These are phyloP conservation scores for Pseudocercospora vitis DNA, from an alignment of 2,329 filamentous ascomycete species.

Conservation along the genomic window DNA sequence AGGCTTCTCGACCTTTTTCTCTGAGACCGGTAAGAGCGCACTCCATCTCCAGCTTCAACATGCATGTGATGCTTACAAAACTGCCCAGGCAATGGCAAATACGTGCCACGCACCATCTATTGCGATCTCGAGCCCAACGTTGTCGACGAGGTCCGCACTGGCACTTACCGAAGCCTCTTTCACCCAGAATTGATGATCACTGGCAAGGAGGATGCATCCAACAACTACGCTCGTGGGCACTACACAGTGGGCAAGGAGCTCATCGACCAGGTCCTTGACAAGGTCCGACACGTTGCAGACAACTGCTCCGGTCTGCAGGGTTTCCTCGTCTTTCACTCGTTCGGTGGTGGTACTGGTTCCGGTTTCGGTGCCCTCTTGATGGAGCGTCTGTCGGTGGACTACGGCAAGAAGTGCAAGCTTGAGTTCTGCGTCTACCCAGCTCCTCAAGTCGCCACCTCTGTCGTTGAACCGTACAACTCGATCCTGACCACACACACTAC, in stretches of 20 bases:
- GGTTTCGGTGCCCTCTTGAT: constrained; percentile 97
- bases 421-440: constrained; percentile 99
- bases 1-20: constrained; percentile 99
- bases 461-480: constrained; percentile 99
- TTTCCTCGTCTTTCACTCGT: constrained; percentile 99
- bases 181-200: constrained; percentile 99
- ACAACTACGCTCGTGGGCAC: constrained; percentile 99
- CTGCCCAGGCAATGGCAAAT: constrained; percentile 88
- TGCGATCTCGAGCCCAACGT: constrained; percentile 99
- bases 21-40: constrained; percentile 78
- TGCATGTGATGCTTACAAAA: constrained; percentile 55
- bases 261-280: constrained; percentile 96
- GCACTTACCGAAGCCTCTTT: constrained; percentile 93
- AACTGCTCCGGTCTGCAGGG: constrained; percentile 98
- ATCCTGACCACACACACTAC: constrained; percentile 99
- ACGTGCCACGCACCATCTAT: constrained; percentile 98
- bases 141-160: constrained; percentile 98
- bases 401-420: constrained; percentile 99
- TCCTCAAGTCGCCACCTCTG: constrained; percentile 92
- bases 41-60: not conserved
- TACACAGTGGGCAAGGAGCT: constrained; percentile 99
- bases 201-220: constrained; percentile 99
- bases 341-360: constrained; percentile 97
- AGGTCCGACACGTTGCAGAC: constrained; percentile 95
- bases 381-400: constrained; percentile 98